These are phyloP conservation scores for Geotrichum carabidarum DNA, from an alignment of 1,139 yeast genomes.

Conservation along the genomic window DNA sequence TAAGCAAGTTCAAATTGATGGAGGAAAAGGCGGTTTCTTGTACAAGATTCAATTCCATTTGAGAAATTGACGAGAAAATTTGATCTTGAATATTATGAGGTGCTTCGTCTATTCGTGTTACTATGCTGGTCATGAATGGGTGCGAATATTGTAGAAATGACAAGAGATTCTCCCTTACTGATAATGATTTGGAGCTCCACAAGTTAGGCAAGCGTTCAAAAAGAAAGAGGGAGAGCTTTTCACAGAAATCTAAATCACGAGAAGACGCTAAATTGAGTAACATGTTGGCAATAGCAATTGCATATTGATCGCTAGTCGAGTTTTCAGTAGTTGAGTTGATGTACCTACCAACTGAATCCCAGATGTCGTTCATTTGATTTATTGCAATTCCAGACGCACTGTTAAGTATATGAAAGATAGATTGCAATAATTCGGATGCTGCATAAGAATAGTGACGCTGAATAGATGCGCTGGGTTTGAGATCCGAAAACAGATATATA, in stretches of 20 bases:
- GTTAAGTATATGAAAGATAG: constrained; percentile 5
- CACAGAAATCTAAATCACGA: constrained; percentile 7
- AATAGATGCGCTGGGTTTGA: neutral
- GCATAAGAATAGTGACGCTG: constrained; percentile 13
- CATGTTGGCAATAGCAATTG: constrained; percentile 9
- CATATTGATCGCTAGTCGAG: constrained; percentile 6
- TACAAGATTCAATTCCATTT: neutral
- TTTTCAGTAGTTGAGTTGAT: constrained; percentile 11
- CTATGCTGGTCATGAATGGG: constrained; percentile 10
- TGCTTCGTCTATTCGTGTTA: constrained; percentile 10
- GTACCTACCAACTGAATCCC: constrained; percentile 12
- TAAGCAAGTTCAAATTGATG: neutral
- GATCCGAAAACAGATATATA: constrained; percentile 8
- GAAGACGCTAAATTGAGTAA: constrained; percentile 6
- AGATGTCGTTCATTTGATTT: constrained; percentile 12
- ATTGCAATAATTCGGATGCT: constrained; percentile 12
- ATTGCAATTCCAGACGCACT: constrained; percentile 2
- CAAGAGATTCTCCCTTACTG: constrained; percentile 7
- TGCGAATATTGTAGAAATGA: constrained; percentile 12
- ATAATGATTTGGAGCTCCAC: constrained; percentile 7
- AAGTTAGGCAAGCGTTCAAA: constrained; percentile 11
- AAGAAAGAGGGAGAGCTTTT: constrained; percentile 4
- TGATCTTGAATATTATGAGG: constrained; percentile 10
- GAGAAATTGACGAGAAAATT: neutral
- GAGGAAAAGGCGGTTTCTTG: constrained; percentile 2